A percentile compares a stretch with the other conserved stretches of the same genome.
phyloP scores from a whole-genome alignment of 768 basidiomycete species.

The Cyclocybe aegerita region DNA sequence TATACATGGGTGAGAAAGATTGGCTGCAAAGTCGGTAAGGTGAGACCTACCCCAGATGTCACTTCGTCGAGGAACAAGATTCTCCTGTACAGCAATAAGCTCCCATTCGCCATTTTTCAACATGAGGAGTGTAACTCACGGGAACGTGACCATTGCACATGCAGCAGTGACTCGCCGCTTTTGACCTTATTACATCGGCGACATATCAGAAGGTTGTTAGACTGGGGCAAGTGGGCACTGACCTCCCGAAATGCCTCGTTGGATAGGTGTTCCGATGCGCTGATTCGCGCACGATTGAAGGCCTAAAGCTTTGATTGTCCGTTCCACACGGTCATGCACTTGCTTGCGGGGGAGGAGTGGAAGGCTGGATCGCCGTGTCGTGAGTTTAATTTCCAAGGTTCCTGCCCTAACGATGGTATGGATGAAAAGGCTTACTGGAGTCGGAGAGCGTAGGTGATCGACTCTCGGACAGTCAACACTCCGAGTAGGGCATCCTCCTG shows the following conservation, averaged over 20 bases:
- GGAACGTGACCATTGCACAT: constrained; percentile 20
- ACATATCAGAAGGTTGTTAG: background rate
- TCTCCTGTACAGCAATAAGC: constrained; percentile 27
- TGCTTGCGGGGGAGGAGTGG: constrained; percentile 35
- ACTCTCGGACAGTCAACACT: constrained; percentile 57
- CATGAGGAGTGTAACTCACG: constrained; percentile 5
- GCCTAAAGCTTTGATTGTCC: constrained; percentile 46
- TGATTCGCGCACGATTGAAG: constrained; percentile 47
- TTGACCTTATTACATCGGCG: constrained; percentile 38
- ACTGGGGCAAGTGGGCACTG: constrained; percentile 2
- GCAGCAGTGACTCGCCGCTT: constrained; percentile 41
- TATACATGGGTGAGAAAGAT: constrained; percentile 1
- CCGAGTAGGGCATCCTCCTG: constrained; percentile 62
- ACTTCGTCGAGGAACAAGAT: constrained; percentile 66
- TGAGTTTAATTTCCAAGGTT: background rate
- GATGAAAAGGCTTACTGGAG: constrained; percentile 37
- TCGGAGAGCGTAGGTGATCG: constrained; percentile 48
- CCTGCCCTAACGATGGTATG: background rate
- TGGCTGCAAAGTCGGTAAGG: background rate
- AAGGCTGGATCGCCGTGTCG: constrained; percentile 21
- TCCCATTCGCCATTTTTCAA: background rate
- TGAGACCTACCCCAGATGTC: constrained; percentile 44
- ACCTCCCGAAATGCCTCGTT: constrained; percentile 61
- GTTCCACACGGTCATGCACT: constrained; percentile 39
- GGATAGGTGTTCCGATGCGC: constrained; percentile 56